Evolutionary conservation across 192 early-diverging fungal species (phyloP), one percentile per base, ranked within the genome.

Genomic region (Coemansia sp.): DNA sequence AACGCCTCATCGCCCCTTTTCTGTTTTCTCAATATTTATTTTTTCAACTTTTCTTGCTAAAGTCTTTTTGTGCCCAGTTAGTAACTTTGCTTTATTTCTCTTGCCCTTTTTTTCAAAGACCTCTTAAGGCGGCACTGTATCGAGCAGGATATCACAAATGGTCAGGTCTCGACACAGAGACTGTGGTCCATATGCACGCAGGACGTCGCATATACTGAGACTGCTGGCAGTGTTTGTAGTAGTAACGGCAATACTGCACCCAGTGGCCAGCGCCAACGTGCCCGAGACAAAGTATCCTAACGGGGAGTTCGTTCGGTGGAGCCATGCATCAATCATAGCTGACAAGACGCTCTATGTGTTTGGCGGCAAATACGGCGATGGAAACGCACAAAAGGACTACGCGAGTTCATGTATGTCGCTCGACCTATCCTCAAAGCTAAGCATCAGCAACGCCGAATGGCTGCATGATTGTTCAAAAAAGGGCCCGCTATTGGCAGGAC

Each of bases 311-410:
- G 20, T 36, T 41, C 72, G 72, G 57, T 76, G 66, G 62, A 49
- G 50, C 9, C 66, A 69, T 19, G 53, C 66, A 2, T 76, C 72
- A 19, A 55, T 55, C 3, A 65, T 76, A 6, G 65, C 72, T 21
- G 72, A 76, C 62, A 54, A 65, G 43, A 56, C 66, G 20, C 60
- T 76, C 41, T 76, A 76, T 47, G 59, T 76, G 23, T 54, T 76
- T 18, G 72, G 72, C 50, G 72, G 72, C 14, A 68, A 65, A 18
- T 13, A 16, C 19, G 43, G 50, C 31, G 38, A 23, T 23, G 63
- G 66, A 28, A 63, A 68, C 44, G 20, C 48, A 9, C 36, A 41
- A 10, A 19, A n/a, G 21, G 61, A 64, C 61, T 76, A 64, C 40
- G 66, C 65, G 30, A 13, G 48, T 2, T 16, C 60, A 26, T 76